Evolutionary conservation across 73 alveolate genomes (phyloP).

Genomic region (Vitrella brassicaformis): DNA sequence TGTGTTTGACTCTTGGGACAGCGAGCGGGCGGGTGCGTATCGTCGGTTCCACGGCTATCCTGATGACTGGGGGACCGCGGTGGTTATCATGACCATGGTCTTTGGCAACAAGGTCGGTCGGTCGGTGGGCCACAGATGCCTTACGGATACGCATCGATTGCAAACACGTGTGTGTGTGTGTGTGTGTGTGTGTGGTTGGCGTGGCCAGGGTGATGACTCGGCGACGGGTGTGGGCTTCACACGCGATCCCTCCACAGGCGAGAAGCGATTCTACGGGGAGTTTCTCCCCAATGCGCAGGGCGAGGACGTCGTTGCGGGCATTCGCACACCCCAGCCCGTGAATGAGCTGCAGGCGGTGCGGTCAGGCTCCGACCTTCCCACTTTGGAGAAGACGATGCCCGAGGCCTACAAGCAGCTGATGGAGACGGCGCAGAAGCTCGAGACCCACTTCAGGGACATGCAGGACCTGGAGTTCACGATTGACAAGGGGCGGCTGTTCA

Average conservation of each 20-base stretch:
- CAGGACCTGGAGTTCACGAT: constrained; percentile 61
- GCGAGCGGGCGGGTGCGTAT: constrained; percentile 53
- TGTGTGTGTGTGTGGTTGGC: neutral
- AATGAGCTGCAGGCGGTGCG: constrained; percentile 42
- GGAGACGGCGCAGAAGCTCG: constrained; percentile 52
- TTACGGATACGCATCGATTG: too few relatives aligned
- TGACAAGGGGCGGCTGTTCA: constrained; percentile 55
- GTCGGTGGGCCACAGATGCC: too few relatives aligned
- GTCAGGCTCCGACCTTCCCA: constrained; percentile 44
- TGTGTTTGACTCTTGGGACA: constrained; percentile 41
- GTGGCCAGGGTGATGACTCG: constrained; percentile 41
- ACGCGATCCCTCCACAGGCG: constrained; percentile 63
- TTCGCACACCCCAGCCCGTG: constrained; percentile 59
- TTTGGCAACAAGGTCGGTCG: constrained; percentile 61
- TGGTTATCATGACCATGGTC: constrained; percentile 54
- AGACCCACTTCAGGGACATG: constrained; percentile 59
- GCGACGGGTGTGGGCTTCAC: constrained; percentile 73
- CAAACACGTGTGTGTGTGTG: too few relatives aligned
- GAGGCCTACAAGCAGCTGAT: constrained; percentile 44
- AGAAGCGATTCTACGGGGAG: constrained; percentile 60
- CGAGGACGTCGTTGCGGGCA: constrained; percentile 71
- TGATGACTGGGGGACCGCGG: constrained; percentile 63
- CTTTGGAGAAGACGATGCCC: constrained; percentile 62
- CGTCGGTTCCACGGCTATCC: constrained; percentile 55
- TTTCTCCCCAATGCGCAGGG: constrained; percentile 63